These are phyloP conservation scores for Phyllosticta citriasiana DNA, from an alignment of 2,329 filamentous ascomycete species.

Conservation along the genomic window DNA sequence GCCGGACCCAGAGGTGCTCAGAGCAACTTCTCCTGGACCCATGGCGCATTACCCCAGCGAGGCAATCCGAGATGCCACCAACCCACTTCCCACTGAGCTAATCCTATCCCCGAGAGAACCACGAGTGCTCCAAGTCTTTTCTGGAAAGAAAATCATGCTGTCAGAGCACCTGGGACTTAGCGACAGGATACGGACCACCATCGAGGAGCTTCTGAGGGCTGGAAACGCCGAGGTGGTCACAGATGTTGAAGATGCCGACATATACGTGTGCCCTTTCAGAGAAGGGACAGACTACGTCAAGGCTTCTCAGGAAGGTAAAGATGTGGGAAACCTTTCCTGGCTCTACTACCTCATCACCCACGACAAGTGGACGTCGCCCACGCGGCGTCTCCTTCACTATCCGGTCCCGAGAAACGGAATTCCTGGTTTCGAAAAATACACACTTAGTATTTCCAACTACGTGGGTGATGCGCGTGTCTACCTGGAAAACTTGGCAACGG, in stretches of 20 bases:
- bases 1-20: conserved; percentile 73
- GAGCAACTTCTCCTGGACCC: conserved; percentile 14
- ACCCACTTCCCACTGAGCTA: conserved; percentile 35
- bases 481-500: conserved; percentile 80
- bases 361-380: conserved; percentile 79
- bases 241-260: conserved; percentile 60
- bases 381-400: conserved; percentile 79
- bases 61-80: conserved; percentile 59
- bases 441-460: conserved; percentile 92
- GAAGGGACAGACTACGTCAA: conserved; percentile 67
- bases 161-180: conserved; percentile 64
- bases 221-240: conserved; percentile 62
- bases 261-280: conserved; percentile 79
- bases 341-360: conserved; percentile 83
- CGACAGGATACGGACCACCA: conserved; percentile 52
- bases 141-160: conserved; percentile 67
- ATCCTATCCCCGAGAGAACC: not conserved
- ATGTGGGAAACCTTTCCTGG: conserved; percentile 90
- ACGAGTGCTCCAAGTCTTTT: conserved; percentile 52
- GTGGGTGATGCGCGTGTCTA: conserved; percentile 89
- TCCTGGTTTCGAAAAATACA: conserved; percentile 63
- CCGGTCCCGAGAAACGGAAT: conserved; percentile 70
- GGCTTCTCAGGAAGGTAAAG: conserved; percentile 66
- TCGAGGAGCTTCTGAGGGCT: conserved; percentile 59
- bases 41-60: conserved; percentile 14